Percentiles rank a stretch among this genome's conserved stretches.
Conservation (phyloP, 345 rosid species). For the Gossypium longicalyx region DNA sequence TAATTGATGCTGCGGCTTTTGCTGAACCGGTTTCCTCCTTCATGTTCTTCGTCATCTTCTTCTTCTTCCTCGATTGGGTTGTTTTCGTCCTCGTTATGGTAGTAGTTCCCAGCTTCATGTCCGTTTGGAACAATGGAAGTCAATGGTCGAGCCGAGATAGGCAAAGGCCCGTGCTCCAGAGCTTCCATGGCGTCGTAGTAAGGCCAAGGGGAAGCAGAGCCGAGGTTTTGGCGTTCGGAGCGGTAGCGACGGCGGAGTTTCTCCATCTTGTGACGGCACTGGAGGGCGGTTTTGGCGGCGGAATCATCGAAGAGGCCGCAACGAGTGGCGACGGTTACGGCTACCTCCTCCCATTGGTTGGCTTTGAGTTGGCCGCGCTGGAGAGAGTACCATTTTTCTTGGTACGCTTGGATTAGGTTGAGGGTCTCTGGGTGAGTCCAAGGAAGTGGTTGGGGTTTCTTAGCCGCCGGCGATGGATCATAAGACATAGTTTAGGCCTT, state of each 20-base stretch:
- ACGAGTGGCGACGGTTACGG: slow-evolving; percentile 53
- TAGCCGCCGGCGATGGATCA: not conserved
- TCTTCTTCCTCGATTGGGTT: slow-evolving; percentile 15
- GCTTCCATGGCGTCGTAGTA: slow-evolving; percentile 67
- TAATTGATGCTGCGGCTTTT: slow-evolving; percentile 60
- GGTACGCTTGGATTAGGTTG: slow-evolving; percentile 57
- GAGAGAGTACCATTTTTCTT: slow-evolving; percentile 61
- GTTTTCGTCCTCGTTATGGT: not conserved
- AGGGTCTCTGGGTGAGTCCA: slow-evolving; percentile 75
- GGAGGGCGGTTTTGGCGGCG: slow-evolving; percentile 47
- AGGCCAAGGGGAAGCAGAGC: slow-evolving; percentile 43
- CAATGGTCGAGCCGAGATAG: slow-evolving; percentile 52
- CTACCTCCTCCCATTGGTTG: slow-evolving; percentile 72
- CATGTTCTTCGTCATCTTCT: slow-evolving; percentile 30
- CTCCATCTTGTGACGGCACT: slow-evolving; percentile 89
- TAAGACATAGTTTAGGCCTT: slow-evolving; percentile 5
- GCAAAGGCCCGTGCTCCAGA: slow-evolving; percentile 59
- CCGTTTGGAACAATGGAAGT: slow-evolving; percentile 23
- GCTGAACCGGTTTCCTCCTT: slow-evolving; percentile 25
- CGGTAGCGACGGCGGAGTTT: slow-evolving; percentile 70
- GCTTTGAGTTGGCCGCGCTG: slow-evolving; percentile 65
- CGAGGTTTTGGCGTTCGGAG: slow-evolving; percentile 43
- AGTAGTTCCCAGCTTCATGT: not conserved
- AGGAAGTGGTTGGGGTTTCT: slow-evolving; percentile 56
- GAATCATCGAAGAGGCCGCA: slow-evolving; percentile 37